Evolutionary conservation across 768 basidiomycete genomes (phyloP).

Genomic region (Macrolepiota fuliginosa): DNA sequence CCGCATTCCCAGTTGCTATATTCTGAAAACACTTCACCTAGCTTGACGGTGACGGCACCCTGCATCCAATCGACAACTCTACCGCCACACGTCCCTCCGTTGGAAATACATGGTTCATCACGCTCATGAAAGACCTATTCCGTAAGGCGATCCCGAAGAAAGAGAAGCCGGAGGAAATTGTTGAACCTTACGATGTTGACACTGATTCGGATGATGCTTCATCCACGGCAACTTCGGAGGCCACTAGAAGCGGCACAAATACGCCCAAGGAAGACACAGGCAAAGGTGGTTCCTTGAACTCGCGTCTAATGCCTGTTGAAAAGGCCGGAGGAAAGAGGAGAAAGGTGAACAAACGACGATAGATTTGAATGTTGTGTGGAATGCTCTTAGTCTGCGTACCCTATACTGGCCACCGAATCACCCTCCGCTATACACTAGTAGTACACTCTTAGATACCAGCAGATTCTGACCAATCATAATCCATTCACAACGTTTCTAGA

Average conservation of each 20-base stretch:
- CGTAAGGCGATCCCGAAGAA: slow-evolving; percentile 25
- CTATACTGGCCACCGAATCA: not conserved
- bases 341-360: slow-evolving; percentile 53
- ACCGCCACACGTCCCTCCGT: slow-evolving; percentile 59
- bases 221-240: slow-evolving; percentile 44
- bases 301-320: slow-evolving; percentile 34
- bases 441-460: not conserved
- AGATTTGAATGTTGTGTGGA: not conserved
- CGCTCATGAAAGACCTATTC: slow-evolving; percentile 37
- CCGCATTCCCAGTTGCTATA: not conserved
- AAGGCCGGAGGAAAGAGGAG: slow-evolving; percentile 67
- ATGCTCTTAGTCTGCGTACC: not conserved
- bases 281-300: slow-evolving; percentile 19
- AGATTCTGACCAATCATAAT: not conserved
- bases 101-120: slow-evolving; percentile 67
- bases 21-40: slow-evolving; percentile 23
- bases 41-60: slow-evolving; percentile 60
- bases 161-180: slow-evolving; percentile 16
- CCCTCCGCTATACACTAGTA: not conserved
- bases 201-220: slow-evolving; percentile 31
- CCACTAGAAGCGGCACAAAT: slow-evolving; percentile 36
- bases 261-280: slow-evolving; percentile 34
- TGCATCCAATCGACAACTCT: slow-evolving; percentile 56
- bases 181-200: slow-evolving; percentile 3
- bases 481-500: slow-evolving; percentile 3